phyloP scores from a whole-genome alignment of 441 rosid genomes.

The Rhodomyrtus psidioides region DNA sequence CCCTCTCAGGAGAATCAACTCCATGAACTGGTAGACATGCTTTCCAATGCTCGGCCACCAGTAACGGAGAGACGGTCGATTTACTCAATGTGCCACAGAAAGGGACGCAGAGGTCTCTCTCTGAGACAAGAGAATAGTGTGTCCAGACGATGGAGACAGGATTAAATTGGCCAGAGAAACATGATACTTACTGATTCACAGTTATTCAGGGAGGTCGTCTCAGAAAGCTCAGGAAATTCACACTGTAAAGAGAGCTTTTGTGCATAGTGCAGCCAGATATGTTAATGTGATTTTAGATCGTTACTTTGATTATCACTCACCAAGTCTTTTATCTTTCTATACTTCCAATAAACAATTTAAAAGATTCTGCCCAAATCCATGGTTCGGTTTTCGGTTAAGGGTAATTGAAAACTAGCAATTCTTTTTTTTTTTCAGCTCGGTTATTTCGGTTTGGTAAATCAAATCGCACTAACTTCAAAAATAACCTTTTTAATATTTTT shows the following conservation, averaged over 20 bases:
- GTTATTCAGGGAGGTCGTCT: background rate
- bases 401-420: too few species aligned
- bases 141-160: background rate
- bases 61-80: background rate
- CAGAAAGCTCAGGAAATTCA: background rate
- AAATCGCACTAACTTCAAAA: too few species aligned
- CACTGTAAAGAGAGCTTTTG: background rate
- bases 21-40: constrained; percentile 31
- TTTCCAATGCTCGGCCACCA: too few species aligned
- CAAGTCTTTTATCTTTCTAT: background rate
- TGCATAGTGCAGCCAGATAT: background rate
- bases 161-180: background rate
- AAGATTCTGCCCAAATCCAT: background rate
- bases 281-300: background rate
- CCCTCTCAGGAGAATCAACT: constrained; percentile 31
- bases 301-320: background rate
- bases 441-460: too few species aligned
- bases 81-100: background rate
- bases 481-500: too few species aligned
- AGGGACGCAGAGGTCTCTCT: background rate
- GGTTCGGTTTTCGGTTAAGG: background rate
- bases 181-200: background rate
- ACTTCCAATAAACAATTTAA: background rate
- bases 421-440: too few species aligned
- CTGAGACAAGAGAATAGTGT: background rate